Percentiles rank a stretch among this genome's conserved stretches.
phyloP scores from a whole-genome alignment of 2,329 filamentous ascomycete species.

The Bisporella sp. region DNA sequence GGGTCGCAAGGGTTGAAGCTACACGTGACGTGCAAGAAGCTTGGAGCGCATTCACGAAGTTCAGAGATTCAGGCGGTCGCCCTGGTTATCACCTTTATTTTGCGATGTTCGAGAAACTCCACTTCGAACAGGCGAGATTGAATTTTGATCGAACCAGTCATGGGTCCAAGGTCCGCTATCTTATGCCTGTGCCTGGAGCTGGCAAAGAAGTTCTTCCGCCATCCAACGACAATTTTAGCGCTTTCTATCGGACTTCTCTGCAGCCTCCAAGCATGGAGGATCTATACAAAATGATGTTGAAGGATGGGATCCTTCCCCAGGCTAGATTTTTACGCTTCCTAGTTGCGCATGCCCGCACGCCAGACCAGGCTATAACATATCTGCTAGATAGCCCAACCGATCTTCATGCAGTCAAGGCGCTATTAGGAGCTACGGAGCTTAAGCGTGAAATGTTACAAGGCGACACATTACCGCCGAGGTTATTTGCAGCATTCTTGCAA shows the following conservation, averaged over 20 bases:
- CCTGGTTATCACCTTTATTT: constrained; percentile 43
- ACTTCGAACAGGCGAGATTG: constrained; percentile 27
- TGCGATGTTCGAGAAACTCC: constrained; percentile 54
- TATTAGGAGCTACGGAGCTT: constrained; percentile 9
- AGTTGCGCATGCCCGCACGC: constrained; percentile 42
- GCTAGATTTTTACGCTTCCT: constrained; percentile 48
- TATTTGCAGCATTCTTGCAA: constrained; percentile 45
- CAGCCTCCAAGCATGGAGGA: constrained; percentile 50
- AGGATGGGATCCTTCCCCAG: constrained; percentile 39
- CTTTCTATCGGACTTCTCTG: constrained; percentile 58
- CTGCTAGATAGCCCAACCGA: constrained; percentile 36
- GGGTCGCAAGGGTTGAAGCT: constrained; percentile 50
- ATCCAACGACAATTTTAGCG: constrained; percentile 50
- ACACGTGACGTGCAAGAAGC: constrained; percentile 56
- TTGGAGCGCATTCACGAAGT: constrained; percentile 38
- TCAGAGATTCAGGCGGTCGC: constrained; percentile 28
- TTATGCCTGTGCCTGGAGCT: constrained; percentile 50
- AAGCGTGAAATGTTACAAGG: constrained; percentile 12
- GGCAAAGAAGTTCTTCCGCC: constrained; percentile 46
- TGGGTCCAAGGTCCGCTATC: constrained; percentile 13
- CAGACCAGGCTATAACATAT: constrained; percentile 42
- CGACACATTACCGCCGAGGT: constrained; percentile 15
- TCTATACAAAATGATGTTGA: constrained; percentile 53
- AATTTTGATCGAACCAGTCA: neutral
- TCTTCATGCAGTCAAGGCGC: constrained; percentile 10